Percentiles rank a stretch among this genome's conserved stretches.
Conservation (phyloP, 495 filamentous ascomycete genomes). For the Neurospora africana region DNA sequence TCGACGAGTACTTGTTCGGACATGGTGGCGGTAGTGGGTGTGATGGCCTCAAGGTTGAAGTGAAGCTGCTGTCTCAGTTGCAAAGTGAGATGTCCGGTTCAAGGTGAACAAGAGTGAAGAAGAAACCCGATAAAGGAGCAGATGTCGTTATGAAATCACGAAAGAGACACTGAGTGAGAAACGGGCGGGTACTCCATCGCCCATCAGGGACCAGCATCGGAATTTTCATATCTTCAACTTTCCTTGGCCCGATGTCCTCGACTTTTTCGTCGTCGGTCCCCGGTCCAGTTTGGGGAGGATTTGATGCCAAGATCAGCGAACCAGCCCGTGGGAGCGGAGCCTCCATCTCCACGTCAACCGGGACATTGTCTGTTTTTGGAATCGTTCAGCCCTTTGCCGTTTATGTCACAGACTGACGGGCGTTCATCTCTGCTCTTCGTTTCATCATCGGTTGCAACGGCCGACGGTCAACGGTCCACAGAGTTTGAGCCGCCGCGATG, state of each 20-base stretch:
- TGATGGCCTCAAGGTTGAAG: no score
- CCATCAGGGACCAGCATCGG: neutral
- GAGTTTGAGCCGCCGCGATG: neutral
- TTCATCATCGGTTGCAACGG: neutral
- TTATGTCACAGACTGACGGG: neutral
- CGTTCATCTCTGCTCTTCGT: neutral
- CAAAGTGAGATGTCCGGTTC: neutral
- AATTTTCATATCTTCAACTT: neutral
- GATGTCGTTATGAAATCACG: neutral
- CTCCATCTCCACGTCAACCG: neutral
- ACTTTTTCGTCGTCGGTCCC: neutral
- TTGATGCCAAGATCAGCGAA: constrained; percentile 4
- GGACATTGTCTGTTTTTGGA: neutral
- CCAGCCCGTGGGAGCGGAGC: constrained; percentile 6
- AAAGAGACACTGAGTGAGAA: neutral
- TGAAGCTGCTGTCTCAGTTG: neutral
- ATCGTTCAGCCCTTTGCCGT: neutral
- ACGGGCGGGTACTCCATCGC: neutral
- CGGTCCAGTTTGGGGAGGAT: neutral
- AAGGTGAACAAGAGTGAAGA: neutral
- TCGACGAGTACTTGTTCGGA: neutral
- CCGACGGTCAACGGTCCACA: neutral
- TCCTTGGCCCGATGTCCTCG: neutral
- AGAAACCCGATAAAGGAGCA: neutral
- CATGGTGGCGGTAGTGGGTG: neutral